A percentile compares a stretch with the other conserved stretches of the same genome.
These are phyloP conservation scores for Thyridium curvatum DNA, from an alignment of 2,329 filamentous ascomycete species.

Conservation along the genomic window DNA sequence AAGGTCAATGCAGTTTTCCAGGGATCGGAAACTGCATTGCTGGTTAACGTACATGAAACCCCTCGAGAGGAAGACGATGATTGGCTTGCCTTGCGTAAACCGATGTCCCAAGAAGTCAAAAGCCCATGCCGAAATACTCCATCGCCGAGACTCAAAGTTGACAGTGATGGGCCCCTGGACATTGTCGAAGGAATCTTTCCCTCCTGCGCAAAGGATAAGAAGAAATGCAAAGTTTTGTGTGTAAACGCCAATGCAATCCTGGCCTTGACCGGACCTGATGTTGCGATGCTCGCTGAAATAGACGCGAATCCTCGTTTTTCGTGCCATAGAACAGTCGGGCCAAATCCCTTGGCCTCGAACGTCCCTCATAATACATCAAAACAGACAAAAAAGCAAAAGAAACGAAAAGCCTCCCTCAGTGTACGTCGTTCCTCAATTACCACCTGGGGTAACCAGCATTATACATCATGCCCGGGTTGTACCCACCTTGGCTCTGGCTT, in stretches of 20 bases:
- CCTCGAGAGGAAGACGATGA: slow-evolving; percentile 60
- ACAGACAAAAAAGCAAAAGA: slow-evolving; percentile 7
- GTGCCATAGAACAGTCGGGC: slow-evolving; percentile 5
- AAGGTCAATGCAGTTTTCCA: slow-evolving; percentile 22
- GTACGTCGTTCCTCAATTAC: slow-evolving; percentile 35
- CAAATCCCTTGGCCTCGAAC: slow-evolving; percentile 5
- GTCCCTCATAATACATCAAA: slow-evolving; percentile 12
- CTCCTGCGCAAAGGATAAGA: slow-evolving; percentile 3
- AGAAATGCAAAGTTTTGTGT: slow-evolving; percentile 12
- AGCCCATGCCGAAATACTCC: slow-evolving; percentile 6
- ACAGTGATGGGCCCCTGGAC: no score
- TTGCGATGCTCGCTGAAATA: slow-evolving; percentile 15
- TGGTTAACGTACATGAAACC: slow-evolving; percentile 60
- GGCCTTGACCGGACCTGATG: slow-evolving; percentile 6
- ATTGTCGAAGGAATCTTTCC: not conserved
- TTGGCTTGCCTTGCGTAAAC: slow-evolving; percentile 57
- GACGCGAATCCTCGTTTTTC: not conserved
- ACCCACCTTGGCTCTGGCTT: slow-evolving; percentile 90
- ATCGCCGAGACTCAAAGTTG: no score
- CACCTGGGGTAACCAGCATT: slow-evolving; percentile 63
- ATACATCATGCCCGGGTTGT: slow-evolving; percentile 84
- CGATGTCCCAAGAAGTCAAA: slow-evolving; percentile 12
- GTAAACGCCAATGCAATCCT: slow-evolving; percentile 9
- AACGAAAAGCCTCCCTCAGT: slow-evolving; percentile 7
- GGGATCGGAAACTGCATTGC: slow-evolving; percentile 22